Conservation (phyloP, 228 moss, liverwort and hornwort genomes). For the Sphagnum magellanicum region DNA sequence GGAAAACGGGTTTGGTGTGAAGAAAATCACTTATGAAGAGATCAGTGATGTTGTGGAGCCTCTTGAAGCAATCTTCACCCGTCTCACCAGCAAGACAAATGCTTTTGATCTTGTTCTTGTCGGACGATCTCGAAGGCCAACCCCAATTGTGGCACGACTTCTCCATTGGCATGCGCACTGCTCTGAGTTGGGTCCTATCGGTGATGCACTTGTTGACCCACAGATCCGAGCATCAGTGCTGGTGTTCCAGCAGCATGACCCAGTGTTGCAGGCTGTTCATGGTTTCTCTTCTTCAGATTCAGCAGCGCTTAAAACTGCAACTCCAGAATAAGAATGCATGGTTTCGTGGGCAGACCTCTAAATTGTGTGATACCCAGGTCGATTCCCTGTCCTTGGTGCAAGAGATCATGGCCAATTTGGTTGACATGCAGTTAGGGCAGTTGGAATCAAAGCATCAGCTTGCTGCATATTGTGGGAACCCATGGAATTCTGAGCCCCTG, state of each 20-base stretch:
- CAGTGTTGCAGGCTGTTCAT: no score
- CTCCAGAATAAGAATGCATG: no score
- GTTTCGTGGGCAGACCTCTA: no score
- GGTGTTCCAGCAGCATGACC: constrained; percentile 43
- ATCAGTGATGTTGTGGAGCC: constrained; percentile 4
- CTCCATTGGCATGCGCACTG: constrained; percentile 5
- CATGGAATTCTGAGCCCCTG: no score
- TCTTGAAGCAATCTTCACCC: constrained; percentile 8
- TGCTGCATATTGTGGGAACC: no score
- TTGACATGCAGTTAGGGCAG: no score
- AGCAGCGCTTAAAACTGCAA: no score
- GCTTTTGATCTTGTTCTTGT: constrained; percentile 12
- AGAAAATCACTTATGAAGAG: constrained; percentile 13
- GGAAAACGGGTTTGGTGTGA: not conserved
- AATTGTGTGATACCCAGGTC: no score
- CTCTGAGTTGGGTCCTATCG: constrained; percentile 36
- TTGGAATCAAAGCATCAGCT: no score
- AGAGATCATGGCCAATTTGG: no score
- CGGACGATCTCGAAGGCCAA: constrained; percentile 16
- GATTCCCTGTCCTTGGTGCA: no score
- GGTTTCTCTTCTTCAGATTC: no score
- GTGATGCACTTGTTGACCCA: constrained; percentile 24
- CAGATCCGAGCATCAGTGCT: constrained; percentile 22
- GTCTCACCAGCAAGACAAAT: not conserved
- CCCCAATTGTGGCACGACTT: constrained; percentile 20